phyloP scores from a whole-genome alignment of 23 red algal species.

The Chondrus crispus region DNA sequence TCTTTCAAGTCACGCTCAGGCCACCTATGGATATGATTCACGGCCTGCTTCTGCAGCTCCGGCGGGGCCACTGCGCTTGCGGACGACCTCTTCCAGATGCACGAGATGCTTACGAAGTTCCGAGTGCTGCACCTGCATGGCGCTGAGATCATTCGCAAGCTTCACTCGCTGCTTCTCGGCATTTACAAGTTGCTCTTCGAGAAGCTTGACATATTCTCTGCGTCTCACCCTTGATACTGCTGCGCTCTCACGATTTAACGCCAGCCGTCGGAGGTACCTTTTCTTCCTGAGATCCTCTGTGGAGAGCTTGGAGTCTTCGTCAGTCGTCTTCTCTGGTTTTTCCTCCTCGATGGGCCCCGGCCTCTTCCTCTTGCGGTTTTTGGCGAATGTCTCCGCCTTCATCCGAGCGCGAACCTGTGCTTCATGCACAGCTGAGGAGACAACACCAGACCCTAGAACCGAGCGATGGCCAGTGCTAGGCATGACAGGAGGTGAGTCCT shows the following conservation, averaged over 20 bases:
- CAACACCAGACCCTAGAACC: conserved; percentile 39
- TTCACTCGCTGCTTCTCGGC: conserved; percentile 53
- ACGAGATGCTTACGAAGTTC: conserved; percentile 31
- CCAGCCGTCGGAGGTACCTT: conserved; percentile 41
- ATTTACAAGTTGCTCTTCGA: conserved; percentile 53
- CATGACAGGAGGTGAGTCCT: not conserved
- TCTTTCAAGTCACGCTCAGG: too few species aligned
- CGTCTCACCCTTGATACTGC: conserved; percentile 32
- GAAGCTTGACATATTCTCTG: conserved; percentile 46
- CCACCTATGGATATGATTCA: too few species aligned
- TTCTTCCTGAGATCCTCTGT: conserved; percentile 47
- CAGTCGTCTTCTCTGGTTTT: not conserved
- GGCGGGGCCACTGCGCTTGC: too few species aligned
- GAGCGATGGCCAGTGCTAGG: conserved; percentile 12
- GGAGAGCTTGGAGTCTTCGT: conserved; percentile 18
- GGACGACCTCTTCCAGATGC: conserved; percentile 14
- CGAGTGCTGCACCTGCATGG: conserved; percentile 43
- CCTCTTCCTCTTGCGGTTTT: conserved; percentile 47
- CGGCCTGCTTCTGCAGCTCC: too few species aligned
- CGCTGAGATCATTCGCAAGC: conserved; percentile 33
- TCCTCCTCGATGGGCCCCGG: conserved; percentile 10
- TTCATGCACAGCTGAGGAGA: conserved; percentile 47
- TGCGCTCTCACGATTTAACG: conserved; percentile 53
- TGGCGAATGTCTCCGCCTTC: conserved; percentile 55
- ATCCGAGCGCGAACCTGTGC: conserved; percentile 32